Base-by-base conservation (phyloP, 139 green algal species). In the Penium margaritaceum region DNA sequence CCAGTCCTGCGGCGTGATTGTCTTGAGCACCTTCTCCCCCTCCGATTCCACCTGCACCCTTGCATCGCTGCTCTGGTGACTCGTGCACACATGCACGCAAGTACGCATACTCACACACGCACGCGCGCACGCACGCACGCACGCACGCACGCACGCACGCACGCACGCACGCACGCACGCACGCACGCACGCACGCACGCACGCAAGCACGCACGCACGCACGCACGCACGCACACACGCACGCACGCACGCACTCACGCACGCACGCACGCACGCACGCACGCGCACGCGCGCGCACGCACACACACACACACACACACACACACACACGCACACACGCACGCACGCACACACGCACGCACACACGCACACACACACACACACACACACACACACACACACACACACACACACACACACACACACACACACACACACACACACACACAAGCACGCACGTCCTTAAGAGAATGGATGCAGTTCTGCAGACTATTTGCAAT, bases 1-100 rank as follows among this genome's bases (percentile, higher is more conserved):
- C 29, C 29, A 79, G 30, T 79, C 72, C 6, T 36, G 34, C 2
- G 35, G 9, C 3, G 6, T 41, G 32, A 79, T 66, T 7, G 29
- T 29, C 38, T 64, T 43, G n/a, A 79, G 24, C 12, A 79, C 72
- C n/a, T 33, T 27, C 36, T 79, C 64, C 36, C 63, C 63, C 32
- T 79, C 72, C 29, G 29, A 35, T n/a, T 30, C 5, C 9, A 77
- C 5, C 36, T 79, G 72, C 9, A 79, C 43, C 14, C 32, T 5
- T 15, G 36, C 60, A 12, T 79, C 72, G 19, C 47, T 68, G 37
- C 67, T 60, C 51, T n/a, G n/a, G n/a, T n/a, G n/a, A 24, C 41
- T 51, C 41, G 41, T 51, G 9, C 41, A 51, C 41, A 21, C 41
- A 51, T 12, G 12, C 12, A 12, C 41, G 12, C 41, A 51, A 51